Evolutionary conservation across 805 yeast species (phyloP).

Genomic region (Sugiyamaella americana): DNA sequence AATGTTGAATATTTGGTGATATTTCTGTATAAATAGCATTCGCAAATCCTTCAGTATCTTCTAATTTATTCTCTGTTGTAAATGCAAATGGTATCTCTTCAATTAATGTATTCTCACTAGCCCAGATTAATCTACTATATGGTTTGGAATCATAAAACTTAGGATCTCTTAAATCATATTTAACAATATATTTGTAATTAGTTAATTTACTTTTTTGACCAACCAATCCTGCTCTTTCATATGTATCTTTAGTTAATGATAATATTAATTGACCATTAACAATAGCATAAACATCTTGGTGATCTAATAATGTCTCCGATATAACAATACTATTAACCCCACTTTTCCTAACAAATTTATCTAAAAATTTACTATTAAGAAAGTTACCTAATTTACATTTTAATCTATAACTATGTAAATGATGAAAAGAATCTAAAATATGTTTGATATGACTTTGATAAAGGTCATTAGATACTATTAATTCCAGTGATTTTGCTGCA

Average conservation of each 20-base stretch:
- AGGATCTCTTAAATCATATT: constrained; percentile 13
- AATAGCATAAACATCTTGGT: constrained; percentile 32
- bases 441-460: not conserved
- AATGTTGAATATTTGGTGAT: not conserved
- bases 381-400: not conserved
- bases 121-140: constrained; percentile 21
- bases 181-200: constrained; percentile 9
- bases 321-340: constrained; percentile 7
- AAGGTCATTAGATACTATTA: not conserved
- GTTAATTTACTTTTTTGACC: constrained; percentile 27
- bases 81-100: not conserved
- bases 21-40: not conserved
- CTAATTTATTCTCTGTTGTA: not conserved
- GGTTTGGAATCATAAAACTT: constrained; percentile 8
- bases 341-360: not conserved
- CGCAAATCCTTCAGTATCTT: not conserved
- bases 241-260: constrained; percentile 30
- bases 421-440: not conserved
- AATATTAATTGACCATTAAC: constrained; percentile 27
- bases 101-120: constrained; percentile 16
- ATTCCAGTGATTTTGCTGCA: not conserved
- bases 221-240: constrained; percentile 32
- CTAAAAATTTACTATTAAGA: not conserved
- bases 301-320: constrained; percentile 25
- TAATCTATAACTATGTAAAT: not conserved